A percentile compares a stretch with the other conserved stretches of the same genome.
Conservation (phyloP, 2,329 filamentous ascomycete genomes). For the Fusarium sp. region DNA sequence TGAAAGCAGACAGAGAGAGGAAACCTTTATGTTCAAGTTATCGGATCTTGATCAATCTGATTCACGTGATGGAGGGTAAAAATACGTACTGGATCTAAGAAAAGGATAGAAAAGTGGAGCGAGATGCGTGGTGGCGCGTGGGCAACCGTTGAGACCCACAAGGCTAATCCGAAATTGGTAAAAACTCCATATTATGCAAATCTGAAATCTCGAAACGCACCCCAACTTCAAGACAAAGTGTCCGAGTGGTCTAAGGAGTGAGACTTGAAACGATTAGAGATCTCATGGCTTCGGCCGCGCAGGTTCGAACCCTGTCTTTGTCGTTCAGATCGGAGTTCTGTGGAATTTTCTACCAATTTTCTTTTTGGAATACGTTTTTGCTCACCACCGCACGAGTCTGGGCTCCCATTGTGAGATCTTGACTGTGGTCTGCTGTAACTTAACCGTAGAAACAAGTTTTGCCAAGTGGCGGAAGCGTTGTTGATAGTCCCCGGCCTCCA, state of each 20-base stretch:
- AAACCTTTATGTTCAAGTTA: not conserved
- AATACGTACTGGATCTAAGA: not conserved
- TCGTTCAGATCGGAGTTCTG: not conserved
- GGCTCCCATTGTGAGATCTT: not conserved
- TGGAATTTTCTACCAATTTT: not conserved
- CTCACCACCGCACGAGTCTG: not conserved
- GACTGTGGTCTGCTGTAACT: not conserved
- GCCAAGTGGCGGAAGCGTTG: not conserved
- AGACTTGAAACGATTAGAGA: constrained; percentile 8
- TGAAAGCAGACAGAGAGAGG: too few relatives aligned
- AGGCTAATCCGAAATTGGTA: not conserved
- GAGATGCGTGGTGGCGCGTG: not conserved
- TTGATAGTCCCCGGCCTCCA: not conserved
- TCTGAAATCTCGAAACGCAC: not conserved
- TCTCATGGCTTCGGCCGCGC: constrained; percentile 13
- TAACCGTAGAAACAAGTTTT: not conserved
- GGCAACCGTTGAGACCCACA: not conserved
- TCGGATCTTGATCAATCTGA: not conserved
- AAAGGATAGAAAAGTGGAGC: not conserved
- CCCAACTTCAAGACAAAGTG: not conserved
- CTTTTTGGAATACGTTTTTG: not conserved
- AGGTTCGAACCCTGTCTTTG: constrained; percentile 10
- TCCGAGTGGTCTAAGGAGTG: constrained; percentile 25
- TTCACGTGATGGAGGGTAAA: not conserved
- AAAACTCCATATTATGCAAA: not conserved